phyloP scores from a whole-genome alignment of 2,329 filamentous ascomycete species.

The Alternaria ventricosa region DNA sequence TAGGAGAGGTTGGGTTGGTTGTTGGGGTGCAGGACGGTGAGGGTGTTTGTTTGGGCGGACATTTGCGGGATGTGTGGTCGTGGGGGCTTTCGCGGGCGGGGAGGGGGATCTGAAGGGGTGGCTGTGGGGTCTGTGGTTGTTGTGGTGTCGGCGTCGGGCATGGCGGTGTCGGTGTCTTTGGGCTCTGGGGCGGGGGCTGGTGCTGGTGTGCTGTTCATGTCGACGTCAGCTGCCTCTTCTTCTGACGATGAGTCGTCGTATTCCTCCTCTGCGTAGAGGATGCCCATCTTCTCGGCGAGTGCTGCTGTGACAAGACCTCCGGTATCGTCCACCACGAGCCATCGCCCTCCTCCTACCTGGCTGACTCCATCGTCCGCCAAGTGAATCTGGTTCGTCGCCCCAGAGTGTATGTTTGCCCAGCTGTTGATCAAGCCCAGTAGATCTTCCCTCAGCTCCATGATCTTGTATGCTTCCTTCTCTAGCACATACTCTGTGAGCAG shows the following conservation, averaged over 20 bases:
- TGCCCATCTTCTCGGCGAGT: constrained; percentile 86
- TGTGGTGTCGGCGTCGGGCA: constrained; percentile 20
- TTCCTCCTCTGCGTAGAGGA: constrained; percentile 64
- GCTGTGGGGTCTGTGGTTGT: constrained; percentile 5
- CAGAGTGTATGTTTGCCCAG: constrained; percentile 88
- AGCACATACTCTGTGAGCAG: constrained; percentile 78
- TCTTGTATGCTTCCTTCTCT: constrained; percentile 79
- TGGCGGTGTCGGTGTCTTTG: constrained; percentile 1
- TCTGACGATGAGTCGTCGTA: constrained; percentile 34
- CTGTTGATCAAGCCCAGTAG: constrained; percentile 80
- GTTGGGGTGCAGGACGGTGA: constrained; percentile 81
- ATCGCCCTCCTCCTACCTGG: constrained; percentile 64
- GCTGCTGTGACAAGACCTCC: constrained; percentile 82
- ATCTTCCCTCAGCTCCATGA: constrained; percentile 87
- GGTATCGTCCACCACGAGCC: constrained; percentile 86
- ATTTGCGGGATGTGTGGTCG: constrained; percentile 58
- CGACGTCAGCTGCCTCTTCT: neutral
- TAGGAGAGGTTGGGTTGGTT: constrained; percentile 86
- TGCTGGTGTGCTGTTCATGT: constrained; percentile 7
- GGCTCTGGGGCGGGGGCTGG: neutral
- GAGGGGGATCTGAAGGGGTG: constrained; percentile 28
- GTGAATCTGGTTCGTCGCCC: constrained; percentile 50
- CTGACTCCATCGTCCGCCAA: constrained; percentile 41
- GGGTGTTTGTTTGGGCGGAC: constrained; percentile 74
- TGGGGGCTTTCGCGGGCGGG: constrained; percentile 35